phyloP scores from a whole-genome alignment of 495 filamentous ascomycete species.

The Penicillium alfredii region DNA sequence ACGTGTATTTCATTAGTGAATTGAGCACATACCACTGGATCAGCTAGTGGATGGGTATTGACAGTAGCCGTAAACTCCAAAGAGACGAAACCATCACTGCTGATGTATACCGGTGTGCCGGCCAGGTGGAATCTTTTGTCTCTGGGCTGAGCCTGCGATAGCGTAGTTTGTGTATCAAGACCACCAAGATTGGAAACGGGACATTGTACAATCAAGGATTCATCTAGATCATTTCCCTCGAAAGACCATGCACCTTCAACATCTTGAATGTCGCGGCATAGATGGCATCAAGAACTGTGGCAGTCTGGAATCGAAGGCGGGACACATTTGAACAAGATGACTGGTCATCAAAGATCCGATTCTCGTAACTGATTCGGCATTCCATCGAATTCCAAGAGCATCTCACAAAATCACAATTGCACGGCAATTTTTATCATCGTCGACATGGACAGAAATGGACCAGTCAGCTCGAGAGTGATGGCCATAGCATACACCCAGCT shows the following conservation, averaged over 20 bases:
- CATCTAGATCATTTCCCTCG: slow-evolving; percentile 37
- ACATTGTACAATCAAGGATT: slow-evolving; percentile 40
- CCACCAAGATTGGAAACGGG: slow-evolving; percentile 42
- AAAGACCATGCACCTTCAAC: slow-evolving; percentile 35
- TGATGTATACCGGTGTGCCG: slow-evolving; percentile 19
- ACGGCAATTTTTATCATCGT: slow-evolving; percentile 42
- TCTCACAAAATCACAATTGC: slow-evolving; percentile 28
- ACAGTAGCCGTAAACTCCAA: slow-evolving; percentile 35
- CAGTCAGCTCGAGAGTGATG: slow-evolving; percentile 26
- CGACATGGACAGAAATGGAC: slow-evolving; percentile 40
- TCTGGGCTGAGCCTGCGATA: slow-evolving; percentile 15
- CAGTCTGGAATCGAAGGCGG: slow-evolving; percentile 34
- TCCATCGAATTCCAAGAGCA: slow-evolving; percentile 37
- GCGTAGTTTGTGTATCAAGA: slow-evolving; percentile 37
- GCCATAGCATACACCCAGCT: slow-evolving; percentile 1
- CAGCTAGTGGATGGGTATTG: slow-evolving; percentile 33
- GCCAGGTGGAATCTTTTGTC: slow-evolving; percentile 13
- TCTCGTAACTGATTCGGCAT: slow-evolving; percentile 38
- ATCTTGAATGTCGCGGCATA: slow-evolving; percentile 41
- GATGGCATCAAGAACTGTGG: slow-evolving; percentile 33
- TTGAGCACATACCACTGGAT: too few species aligned
- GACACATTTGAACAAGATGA: slow-evolving; percentile 28
- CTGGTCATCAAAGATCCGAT: slow-evolving; percentile 35
- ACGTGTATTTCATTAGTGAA: slow-evolving; percentile 35
- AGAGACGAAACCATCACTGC: slow-evolving; percentile 37